phyloP scores from a whole-genome alignment of 2,329 filamentous ascomycete species.

The Ceratocystis destructans region DNA sequence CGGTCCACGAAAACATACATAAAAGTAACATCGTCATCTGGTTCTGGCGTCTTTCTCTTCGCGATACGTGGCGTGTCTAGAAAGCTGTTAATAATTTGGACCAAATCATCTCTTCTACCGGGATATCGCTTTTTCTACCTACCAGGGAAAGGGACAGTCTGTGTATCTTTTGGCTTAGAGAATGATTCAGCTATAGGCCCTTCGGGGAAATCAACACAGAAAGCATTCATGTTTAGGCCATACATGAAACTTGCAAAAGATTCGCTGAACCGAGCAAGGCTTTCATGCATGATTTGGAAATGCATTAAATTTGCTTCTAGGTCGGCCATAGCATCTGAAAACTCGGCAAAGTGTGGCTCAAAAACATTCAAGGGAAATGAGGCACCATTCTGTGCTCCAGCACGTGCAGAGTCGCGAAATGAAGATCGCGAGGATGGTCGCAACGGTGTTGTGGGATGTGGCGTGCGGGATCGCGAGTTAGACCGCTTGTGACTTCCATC shows the following conservation, averaged over 20 bases:
- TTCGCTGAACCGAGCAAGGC: constrained; percentile 81
- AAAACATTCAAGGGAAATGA: constrained; percentile 64
- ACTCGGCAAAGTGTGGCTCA: constrained; percentile 82
- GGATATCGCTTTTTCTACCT: not conserved
- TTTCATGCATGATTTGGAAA: constrained; percentile 93
- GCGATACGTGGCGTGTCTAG: constrained; percentile 19
- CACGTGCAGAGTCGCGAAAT: constrained; percentile 59
- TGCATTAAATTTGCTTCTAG: constrained; percentile 97
- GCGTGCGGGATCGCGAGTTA: constrained; percentile 48
- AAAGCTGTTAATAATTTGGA: constrained; percentile 5
- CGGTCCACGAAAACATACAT: constrained; percentile 40
- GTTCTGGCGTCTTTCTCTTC: constrained; percentile 26
- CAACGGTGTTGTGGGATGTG: constrained; percentile 80
- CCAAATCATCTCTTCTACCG: not conserved
- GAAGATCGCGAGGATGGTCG: constrained; percentile 82
- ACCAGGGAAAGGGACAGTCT: constrained; percentile 22
- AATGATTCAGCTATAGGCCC: constrained; percentile 78
- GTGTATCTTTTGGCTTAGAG: constrained; percentile 46
- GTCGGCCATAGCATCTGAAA: constrained; percentile 87
- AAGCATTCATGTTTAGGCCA: constrained; percentile 96
- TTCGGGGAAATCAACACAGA: constrained; percentile 96
- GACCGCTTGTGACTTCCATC: constrained; percentile 30
- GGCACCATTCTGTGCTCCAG: constrained; percentile 37
- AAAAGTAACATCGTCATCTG: constrained; percentile 66
- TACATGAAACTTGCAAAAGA: constrained; percentile 93